Percentiles rank a stretch among this genome's conserved stretches.
Conservation (phyloP, 345 rosid species). For the Dipteronia sinensis region DNA sequence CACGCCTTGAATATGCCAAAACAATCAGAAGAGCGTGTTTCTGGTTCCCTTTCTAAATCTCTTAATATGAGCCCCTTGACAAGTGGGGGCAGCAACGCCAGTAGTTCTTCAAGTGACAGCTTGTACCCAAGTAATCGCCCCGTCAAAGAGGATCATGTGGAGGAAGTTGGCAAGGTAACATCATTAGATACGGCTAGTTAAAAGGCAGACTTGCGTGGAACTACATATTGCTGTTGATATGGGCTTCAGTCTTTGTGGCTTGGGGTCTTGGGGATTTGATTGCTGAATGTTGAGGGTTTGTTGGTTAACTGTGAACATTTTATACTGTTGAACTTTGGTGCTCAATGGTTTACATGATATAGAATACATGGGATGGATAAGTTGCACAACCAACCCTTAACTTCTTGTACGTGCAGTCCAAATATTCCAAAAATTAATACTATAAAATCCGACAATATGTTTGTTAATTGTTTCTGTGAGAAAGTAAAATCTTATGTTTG, state of each 20-base stretch:
- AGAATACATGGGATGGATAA: neutral
- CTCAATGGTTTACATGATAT: neutral
- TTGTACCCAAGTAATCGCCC: neutral
- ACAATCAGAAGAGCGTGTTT: conserved; percentile 37
- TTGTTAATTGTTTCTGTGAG: no score
- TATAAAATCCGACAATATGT: no score
- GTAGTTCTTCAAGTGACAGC: neutral
- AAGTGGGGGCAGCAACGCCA: conserved; percentile 24
- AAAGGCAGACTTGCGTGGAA: neutral
- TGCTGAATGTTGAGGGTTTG: neutral
- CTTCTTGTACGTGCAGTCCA: no score
- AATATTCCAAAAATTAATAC: no score
- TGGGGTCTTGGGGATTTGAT: neutral
- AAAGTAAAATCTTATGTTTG: no score
- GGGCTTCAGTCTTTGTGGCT: neutral
- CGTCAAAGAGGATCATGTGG: neutral
- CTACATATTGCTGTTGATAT: neutral
- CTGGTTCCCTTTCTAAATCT: conserved; percentile 27
- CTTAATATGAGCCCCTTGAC: conserved; percentile 32
- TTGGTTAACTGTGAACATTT: neutral
- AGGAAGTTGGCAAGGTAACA: neutral
- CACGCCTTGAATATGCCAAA: conserved; percentile 74
- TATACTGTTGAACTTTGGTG: neutral
- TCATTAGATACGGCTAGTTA: neutral
- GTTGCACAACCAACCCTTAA: neutral